These are phyloP conservation scores for Salicornia ramosissima DNA, from an alignment of 148 eudicot genomes.

Conservation along the genomic window DNA sequence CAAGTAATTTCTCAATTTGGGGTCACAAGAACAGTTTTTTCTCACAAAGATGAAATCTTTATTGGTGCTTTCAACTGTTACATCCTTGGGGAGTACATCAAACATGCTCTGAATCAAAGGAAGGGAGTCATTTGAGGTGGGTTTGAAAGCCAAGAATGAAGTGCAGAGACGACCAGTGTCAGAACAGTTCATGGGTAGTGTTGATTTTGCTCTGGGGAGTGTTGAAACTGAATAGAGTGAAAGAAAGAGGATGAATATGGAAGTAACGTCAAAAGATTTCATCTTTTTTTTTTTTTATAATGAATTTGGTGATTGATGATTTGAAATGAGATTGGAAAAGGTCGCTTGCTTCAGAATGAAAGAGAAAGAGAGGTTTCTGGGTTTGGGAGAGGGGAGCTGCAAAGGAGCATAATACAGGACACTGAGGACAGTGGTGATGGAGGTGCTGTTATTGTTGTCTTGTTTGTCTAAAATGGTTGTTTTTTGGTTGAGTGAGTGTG, in stretches of 20 bases:
- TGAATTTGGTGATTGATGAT: not conserved
- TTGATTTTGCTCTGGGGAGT: slow-evolving; percentile 21
- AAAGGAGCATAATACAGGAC: slow-evolving; percentile 15
- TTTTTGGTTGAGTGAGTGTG: slow-evolving; percentile 10
- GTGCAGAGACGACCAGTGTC: slow-evolving; percentile 69
- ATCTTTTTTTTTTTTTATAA: slow-evolving; percentile 1
- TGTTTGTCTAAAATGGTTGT: not conserved
- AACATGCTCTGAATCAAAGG: slow-evolving; percentile 74
- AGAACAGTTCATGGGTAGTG: slow-evolving; percentile 63
- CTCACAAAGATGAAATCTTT: slow-evolving; percentile 51
- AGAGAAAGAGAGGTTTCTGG: not conserved
- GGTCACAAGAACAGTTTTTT: slow-evolving; percentile 84
- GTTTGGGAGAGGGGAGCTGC: not conserved
- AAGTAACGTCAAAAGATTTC: slow-evolving; percentile 16
- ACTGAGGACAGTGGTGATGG: not conserved
- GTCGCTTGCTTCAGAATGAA: not conserved
- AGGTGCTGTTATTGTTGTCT: not conserved
- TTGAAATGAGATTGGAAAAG: slow-evolving; percentile 7
- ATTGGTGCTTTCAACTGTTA: slow-evolving; percentile 57
- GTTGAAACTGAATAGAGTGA: slow-evolving; percentile 16
- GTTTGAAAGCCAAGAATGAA: slow-evolving; percentile 67
- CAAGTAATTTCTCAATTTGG: slow-evolving; percentile 40
- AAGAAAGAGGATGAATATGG: slow-evolving; percentile 12
- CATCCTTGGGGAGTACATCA: slow-evolving; percentile 60
- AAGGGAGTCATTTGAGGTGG: slow-evolving; percentile 45